These are phyloP conservation scores for Eugenia klotzschiana DNA, from an alignment of 441 rosid species.

Conservation along the genomic window DNA sequence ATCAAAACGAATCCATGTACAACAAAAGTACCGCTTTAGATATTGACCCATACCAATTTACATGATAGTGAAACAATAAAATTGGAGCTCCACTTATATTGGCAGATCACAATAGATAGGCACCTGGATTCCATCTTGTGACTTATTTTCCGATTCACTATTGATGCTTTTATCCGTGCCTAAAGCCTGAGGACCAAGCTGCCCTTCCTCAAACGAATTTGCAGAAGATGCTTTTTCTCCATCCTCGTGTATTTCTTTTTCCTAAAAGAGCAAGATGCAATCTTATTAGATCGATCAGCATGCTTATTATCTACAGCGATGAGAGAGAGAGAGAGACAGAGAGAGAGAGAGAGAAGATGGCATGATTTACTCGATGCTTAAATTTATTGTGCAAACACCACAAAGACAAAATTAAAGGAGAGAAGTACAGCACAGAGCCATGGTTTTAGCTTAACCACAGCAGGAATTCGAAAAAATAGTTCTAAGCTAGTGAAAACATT, in stretches of 20 bases:
- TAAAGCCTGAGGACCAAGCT: slow-evolving; percentile 28
- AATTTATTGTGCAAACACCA: background rate
- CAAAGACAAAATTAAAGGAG: background rate
- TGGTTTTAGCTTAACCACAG: background rate
- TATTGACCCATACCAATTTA: background rate
- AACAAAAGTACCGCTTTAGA: background rate
- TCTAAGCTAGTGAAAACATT: background rate
- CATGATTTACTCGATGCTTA: background rate
- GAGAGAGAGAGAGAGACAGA: background rate
- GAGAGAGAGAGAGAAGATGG: background rate
- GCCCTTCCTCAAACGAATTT: slow-evolving; percentile 24
- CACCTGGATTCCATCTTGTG: slow-evolving; percentile 46
- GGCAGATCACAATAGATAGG: background rate
- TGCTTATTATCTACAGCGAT: background rate
- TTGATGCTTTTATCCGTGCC: slow-evolving; percentile 19
- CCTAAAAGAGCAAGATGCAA: slow-evolving; percentile 11
- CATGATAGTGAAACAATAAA: background rate
- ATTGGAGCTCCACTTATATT: background rate
- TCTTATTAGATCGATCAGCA: background rate
- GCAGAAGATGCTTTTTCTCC: slow-evolving; percentile 21
- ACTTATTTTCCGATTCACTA: slow-evolving; percentile 20
- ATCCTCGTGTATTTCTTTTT: slow-evolving; percentile 28
- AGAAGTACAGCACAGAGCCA: background rate
- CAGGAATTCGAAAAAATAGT: background rate
- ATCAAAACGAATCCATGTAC: background rate